phyloP scores from a whole-genome alignment of 768 basidiomycete species.

The Lentinula boryana region DNA sequence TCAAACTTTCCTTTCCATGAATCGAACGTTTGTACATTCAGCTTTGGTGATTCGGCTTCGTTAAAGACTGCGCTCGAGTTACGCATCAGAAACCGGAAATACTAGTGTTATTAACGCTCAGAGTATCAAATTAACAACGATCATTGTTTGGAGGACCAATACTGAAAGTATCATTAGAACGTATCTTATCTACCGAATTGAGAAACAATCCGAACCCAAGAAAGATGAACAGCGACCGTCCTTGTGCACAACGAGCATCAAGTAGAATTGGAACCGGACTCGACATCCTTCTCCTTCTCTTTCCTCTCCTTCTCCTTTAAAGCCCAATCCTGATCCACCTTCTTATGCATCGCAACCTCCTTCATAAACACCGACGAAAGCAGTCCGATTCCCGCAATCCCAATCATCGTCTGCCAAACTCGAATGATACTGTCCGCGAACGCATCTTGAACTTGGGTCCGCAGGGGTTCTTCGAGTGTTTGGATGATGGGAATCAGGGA shows the following conservation, averaged over 20 bases:
- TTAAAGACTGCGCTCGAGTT: too few relatives aligned
- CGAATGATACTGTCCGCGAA: constrained; percentile 30
- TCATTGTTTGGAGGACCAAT: too few relatives aligned
- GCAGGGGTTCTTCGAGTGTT: constrained; percentile 24
- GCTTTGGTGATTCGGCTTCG: too few relatives aligned
- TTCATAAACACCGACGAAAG: constrained; percentile 24
- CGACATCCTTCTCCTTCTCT: neutral
- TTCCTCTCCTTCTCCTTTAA: constrained; percentile 10
- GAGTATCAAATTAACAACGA: too few relatives aligned
- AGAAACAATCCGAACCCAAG: too few relatives aligned
- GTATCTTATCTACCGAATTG: too few relatives aligned
- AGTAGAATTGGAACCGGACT: neutral
- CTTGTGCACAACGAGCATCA: neutral
- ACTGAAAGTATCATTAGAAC: too few relatives aligned
- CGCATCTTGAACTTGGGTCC: constrained; percentile 26
- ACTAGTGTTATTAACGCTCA: too few relatives aligned
- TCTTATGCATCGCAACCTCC: constrained; percentile 19
- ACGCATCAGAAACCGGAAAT: too few relatives aligned
- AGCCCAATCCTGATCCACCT: constrained; percentile 20
- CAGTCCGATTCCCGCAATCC: constrained; percentile 25
- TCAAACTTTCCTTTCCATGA: too few relatives aligned
- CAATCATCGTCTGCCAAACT: constrained; percentile 34
- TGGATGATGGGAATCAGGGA: constrained; percentile 37
- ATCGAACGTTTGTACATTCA: too few relatives aligned
- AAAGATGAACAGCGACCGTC: too few relatives aligned